Evolutionary conservation across 352 stramenopile species (phyloP).

Genomic region (Pythium insidiosum): DNA sequence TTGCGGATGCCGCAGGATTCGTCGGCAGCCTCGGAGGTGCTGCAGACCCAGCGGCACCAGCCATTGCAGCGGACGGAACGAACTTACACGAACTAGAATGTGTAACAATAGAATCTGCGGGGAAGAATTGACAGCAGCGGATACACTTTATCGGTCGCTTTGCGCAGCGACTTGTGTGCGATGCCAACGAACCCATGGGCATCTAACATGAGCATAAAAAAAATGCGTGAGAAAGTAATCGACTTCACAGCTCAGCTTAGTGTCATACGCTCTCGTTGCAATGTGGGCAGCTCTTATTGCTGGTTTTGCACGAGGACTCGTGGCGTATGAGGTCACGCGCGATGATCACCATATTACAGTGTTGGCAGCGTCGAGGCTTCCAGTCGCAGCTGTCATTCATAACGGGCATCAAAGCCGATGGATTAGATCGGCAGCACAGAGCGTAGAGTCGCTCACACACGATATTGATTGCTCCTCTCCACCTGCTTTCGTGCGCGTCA

Average conservation of each 20-base stretch:
- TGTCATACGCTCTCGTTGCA: conserved; percentile 49
- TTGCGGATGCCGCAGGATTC: conserved; percentile 2
- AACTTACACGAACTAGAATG: conserved; percentile 71
- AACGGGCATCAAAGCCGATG: no score
- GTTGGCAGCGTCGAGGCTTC: conserved; percentile 68
- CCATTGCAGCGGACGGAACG: conserved; percentile 17
- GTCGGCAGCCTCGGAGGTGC: neutral
- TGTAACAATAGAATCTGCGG: conserved; percentile 58
- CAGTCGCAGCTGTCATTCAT: conserved; percentile 76
- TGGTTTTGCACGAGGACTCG: conserved; percentile 62
- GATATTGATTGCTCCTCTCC: neutral
- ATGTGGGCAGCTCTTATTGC: conserved; percentile 47
- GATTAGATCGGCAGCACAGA: no score
- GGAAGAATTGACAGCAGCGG: conserved; percentile 70
- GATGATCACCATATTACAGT: conserved; percentile 83
- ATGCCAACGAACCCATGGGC: conserved; percentile 28
- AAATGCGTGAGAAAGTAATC: neutral
- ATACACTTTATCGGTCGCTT: conserved; percentile 82
- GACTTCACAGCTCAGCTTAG: neutral
- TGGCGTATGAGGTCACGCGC: conserved; percentile 49
- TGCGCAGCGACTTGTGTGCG: conserved; percentile 47
- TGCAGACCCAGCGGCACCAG: neutral
- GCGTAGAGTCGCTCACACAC: neutral
- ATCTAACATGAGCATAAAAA: conserved; percentile 22
- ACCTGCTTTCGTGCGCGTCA: conserved; percentile 58